A percentile compares a stretch with the other conserved stretches of the same genome.
Conservation (phyloP, 1,284 basidiomycete species). For the Ceratobasidium sp. region DNA sequence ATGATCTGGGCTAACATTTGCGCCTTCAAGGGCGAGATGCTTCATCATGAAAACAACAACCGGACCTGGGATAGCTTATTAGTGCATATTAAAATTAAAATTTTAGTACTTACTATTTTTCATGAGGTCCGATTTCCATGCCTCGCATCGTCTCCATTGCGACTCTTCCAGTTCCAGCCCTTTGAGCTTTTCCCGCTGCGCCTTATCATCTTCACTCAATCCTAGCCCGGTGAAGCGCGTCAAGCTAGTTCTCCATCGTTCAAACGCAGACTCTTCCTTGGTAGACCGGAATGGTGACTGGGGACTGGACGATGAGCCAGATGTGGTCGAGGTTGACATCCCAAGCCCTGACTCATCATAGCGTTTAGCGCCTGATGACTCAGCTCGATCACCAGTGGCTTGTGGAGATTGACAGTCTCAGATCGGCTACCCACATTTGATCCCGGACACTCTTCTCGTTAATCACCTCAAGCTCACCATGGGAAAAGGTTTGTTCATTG, state of each 20-base stretch:
- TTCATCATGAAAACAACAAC: conserved; percentile 89
- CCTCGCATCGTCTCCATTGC: conserved; percentile 63
- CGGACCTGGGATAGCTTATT: conserved; percentile 69
- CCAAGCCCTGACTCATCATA: conserved; percentile 25
- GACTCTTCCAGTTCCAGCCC: conserved; percentile 54
- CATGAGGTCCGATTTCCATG: conserved; percentile 62
- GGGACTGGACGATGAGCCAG: background rate
- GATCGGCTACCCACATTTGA: conserved; percentile 38
- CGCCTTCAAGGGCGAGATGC: conserved; percentile 78
- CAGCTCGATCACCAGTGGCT: conserved; percentile 31
- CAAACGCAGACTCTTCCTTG: conserved; percentile 53
- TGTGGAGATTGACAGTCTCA: conserved; percentile 30
- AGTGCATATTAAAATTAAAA: background rate
- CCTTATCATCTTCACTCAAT: conserved; percentile 55
- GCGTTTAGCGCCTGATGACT: conserved; percentile 24
- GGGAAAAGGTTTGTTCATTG: conserved; percentile 38
- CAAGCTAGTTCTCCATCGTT: conserved; percentile 58
- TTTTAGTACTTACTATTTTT: conserved; percentile 57
- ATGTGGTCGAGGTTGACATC: conserved; percentile 29
- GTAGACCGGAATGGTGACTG: conserved; percentile 19
- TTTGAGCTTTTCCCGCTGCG: conserved; percentile 50
- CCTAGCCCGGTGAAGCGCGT: conserved; percentile 60
- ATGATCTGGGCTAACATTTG: conserved; percentile 73
- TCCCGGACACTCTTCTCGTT: conserved; percentile 22
- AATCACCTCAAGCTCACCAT: conserved; percentile 38